phyloP scores from a whole-genome alignment of 495 filamentous ascomycete species.

The Neurospora sp. region DNA sequence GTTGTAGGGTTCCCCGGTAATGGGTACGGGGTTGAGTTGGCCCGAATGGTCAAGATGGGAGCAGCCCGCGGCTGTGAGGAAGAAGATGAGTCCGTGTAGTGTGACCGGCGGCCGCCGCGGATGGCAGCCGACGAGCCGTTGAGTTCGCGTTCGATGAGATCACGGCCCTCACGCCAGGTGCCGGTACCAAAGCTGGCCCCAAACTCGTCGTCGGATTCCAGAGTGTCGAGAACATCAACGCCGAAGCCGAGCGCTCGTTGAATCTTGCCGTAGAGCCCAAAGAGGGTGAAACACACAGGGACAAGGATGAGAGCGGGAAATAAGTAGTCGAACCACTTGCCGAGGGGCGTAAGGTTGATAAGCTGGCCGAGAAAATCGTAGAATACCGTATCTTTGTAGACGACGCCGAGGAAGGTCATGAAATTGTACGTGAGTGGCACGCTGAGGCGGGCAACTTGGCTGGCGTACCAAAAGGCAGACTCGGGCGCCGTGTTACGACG shows the following conservation, averaged over 20 bases:
- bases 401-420: conserved; percentile 67
- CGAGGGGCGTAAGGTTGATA: conserved; percentile 77
- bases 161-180: conserved; percentile 87
- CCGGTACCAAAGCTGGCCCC: conserved; percentile 60
- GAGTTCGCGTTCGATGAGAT: conserved; percentile 83
- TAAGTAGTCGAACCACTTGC: conserved; percentile 73
- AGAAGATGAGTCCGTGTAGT: background rate
- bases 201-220: conserved; percentile 54
- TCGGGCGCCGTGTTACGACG: conserved; percentile 83
- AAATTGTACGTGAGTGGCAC: conserved; percentile 95
- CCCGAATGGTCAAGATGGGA: conserved; percentile 30
- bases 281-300: conserved; percentile 71
- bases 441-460: conserved; percentile 79
- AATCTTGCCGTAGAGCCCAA: conserved; percentile 79
- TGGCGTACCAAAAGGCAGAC: conserved; percentile 88
- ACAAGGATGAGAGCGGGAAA: conserved; percentile 82
- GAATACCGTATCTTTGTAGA: conserved; percentile 68
- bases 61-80: conserved; percentile 12
- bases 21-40: conserved; percentile 2
- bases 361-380: conserved; percentile 75
- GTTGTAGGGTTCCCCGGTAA: conserved; percentile 18
- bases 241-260: conserved; percentile 70
- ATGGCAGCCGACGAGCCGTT: conserved; percentile 42
- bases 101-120: conserved; percentile 11
- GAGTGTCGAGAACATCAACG: conserved; percentile 61